Percentiles rank a stretch among this genome's conserved stretches.
Evolutionary conservation across 164 flowering plant species (phyloP).

Genomic region (Hamamelis virginiana): DNA sequence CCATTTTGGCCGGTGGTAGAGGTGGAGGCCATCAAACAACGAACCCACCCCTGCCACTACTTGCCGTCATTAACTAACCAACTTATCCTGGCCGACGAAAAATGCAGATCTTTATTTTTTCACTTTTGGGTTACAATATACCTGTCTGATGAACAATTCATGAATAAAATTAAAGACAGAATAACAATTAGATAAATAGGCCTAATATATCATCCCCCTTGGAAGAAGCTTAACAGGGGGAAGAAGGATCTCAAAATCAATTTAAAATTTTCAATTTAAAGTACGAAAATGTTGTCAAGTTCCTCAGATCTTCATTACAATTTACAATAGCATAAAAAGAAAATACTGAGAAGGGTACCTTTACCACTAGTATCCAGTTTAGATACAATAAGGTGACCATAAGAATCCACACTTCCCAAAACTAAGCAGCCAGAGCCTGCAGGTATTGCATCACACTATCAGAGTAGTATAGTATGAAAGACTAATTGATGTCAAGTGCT

Average conservation of each 20-base stretch:
- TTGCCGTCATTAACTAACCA: neutral
- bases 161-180: no score
- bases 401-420: slow-evolving; percentile 83
- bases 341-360: slow-evolving; percentile 33
- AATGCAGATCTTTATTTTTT: neutral
- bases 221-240: neutral
- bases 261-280: neutral
- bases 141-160: no score
- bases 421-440: slow-evolving; percentile 46
- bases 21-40: neutral
- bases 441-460: slow-evolving; percentile 8
- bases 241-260: neutral
- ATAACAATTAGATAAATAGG: no score
- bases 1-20: neutral
- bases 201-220: no score
- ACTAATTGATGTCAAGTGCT: neutral
- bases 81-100: neutral
- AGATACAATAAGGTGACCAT: slow-evolving; percentile 83
- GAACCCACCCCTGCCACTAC: neutral
- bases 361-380: slow-evolving; percentile 46
- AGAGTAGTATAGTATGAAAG: neutral
- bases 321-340: neutral
- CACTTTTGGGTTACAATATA: neutral
- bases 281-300: neutral
- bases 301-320: neutral